phyloP scores from a whole-genome alignment of 169 alveolate species.

The Blepharisma undulans region DNA sequence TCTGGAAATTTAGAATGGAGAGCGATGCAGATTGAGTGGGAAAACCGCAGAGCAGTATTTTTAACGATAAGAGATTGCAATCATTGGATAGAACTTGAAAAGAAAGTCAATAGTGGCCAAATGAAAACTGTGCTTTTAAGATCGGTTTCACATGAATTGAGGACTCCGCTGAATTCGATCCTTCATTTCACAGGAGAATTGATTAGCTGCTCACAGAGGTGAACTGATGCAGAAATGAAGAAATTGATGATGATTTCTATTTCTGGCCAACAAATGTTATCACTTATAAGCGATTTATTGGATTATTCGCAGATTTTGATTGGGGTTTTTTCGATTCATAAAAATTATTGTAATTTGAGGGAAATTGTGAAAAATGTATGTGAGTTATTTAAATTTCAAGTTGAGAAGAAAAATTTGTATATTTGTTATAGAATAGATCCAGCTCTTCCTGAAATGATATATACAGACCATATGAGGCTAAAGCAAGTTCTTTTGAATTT shows the following conservation, averaged over 20 bases:
- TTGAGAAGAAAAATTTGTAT: not conserved
- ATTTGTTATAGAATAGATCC: not conserved
- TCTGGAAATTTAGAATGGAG: not conserved
- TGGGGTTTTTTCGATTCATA: not conserved
- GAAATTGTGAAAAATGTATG: not conserved
- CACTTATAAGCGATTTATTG: conserved; percentile 1
- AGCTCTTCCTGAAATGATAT: not conserved
- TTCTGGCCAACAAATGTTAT: not conserved
- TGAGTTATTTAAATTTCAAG: not conserved
- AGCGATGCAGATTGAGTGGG: not conserved
- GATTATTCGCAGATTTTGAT: not conserved
- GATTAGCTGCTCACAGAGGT: not conserved
- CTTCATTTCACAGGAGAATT: not conserved
- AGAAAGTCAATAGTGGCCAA: not conserved
- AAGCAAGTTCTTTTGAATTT: conserved; percentile 16
- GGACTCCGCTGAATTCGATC: not conserved
- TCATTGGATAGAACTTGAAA: not conserved
- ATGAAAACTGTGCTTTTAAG: not conserved
- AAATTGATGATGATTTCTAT: not conserved
- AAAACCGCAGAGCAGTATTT: not conserved
- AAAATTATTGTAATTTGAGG: not conserved
- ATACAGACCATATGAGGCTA: conserved; percentile 20
- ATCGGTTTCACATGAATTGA: not conserved
- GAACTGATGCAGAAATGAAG: not conserved
- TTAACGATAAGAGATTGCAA: not conserved